A percentile compares a stretch with the other conserved stretches of the same genome.
These are phyloP conservation scores for Talaromyces wortmannii DNA, from an alignment of 495 filamentous ascomycete species.

Conservation along the genomic window DNA sequence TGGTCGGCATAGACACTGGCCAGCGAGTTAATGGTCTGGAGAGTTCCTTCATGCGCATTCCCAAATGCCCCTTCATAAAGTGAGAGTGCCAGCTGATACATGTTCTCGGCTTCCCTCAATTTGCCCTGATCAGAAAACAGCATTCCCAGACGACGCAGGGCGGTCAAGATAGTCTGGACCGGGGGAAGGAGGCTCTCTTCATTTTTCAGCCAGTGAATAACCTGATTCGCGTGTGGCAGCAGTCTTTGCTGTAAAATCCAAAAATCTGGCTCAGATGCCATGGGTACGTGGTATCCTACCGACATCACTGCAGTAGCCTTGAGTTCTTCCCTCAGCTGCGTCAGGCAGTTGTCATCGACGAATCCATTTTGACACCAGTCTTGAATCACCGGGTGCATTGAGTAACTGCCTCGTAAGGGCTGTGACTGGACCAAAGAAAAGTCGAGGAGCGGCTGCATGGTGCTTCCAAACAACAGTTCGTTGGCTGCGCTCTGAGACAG, in stretches of 20 bases:
- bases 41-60: conserved; percentile 20
- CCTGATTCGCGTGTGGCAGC: conserved; percentile 26
- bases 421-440: conserved; percentile 23
- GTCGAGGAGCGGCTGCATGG: conserved; percentile 18
- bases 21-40: conserved; percentile 15
- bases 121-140: conserved; percentile 11
- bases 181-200: background rate
- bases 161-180: conserved; percentile 9
- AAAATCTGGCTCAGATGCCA: conserved; percentile 11
- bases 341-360: no score
- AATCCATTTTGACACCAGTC: conserved; percentile 20
- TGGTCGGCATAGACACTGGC: conserved; percentile 15
- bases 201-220: conserved; percentile 4
- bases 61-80: conserved; percentile 14
- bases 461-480: conserved; percentile 19
- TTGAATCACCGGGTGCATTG: conserved; percentile 25
- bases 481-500: conserved; percentile 16
- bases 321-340: no score
- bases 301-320: conserved; percentile 12
- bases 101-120: conserved; percentile 10
- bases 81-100: conserved; percentile 6
- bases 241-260: conserved; percentile 25
- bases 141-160: conserved; percentile 7
- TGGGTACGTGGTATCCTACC: conserved; percentile 18
- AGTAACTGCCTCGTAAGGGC: conserved; percentile 21